Base-by-base conservation (phyloP, 2,329 filamentous ascomycete species). In the Verticillium longisporum region DNA sequence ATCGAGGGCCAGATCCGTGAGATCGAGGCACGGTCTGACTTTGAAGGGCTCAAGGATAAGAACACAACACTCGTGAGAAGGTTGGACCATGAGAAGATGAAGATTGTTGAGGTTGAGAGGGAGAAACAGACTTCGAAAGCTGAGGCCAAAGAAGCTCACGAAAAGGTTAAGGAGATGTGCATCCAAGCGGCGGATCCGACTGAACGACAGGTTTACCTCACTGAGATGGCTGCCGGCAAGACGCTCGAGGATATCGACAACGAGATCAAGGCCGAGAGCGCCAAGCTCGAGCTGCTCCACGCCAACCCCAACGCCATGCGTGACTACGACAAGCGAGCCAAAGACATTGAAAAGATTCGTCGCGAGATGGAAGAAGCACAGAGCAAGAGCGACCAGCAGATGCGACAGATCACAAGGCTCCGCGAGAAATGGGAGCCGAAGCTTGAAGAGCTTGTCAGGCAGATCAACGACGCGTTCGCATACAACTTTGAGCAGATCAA, bases 401-500 rank as follows among this genome's bases (percentile, higher is more conserved):
- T 80, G 15, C 70, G 72, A 13, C 80, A 83, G 56, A 94, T 97
- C 63, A 74, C 78, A 0, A 80, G 86, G 45, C 76, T 96, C 60
- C 88, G 88, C 67, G 78, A 78, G 15, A 80, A 84, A 64, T 99
- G 92, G 91, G 95, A 98, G 74, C 92, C 92, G 1, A 78, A 83
- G 67, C 81, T 99, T 2, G 93, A 98, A 66, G 80, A 79, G 26
- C 82, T 99, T 2, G 83, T 97, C 50, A 78, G 78, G 21, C 87
- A 88, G 70, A 97, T 99, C 75, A 97, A 91, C 71, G 86, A 91
- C 57, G 93, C 93, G 0, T 99, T 99, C 74, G 87, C 89, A 6
- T 89, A 94, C 73, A 98, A 97, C 69, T 98, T 99, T 73, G 86
- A 91, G 69, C 89, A 94, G 72, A 98, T 99, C 71, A 92, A 88